These are phyloP conservation scores for Chrysoporthe deuterocubensis DNA, from an alignment of 2,329 filamentous ascomycete species.

Conservation along the genomic window DNA sequence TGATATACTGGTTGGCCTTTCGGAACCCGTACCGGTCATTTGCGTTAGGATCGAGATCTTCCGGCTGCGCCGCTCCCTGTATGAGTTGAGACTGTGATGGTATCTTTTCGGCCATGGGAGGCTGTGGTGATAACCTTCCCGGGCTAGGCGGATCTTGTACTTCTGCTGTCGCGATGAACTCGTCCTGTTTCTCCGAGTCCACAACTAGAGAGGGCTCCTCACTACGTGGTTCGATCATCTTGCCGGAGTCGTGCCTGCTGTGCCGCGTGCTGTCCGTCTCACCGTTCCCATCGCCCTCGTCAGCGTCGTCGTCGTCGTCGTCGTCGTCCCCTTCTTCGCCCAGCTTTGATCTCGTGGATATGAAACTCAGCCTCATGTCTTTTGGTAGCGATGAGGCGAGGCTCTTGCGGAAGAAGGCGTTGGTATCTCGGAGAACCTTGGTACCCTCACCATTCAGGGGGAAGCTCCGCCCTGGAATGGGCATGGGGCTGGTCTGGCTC, in stretches of 20 bases:
- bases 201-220: slow-evolving; percentile 30
- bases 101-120: slow-evolving; percentile 14
- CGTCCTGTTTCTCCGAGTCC: slow-evolving; percentile 10
- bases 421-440: slow-evolving; percentile 43
- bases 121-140: slow-evolving; percentile 20
- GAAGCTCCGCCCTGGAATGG: slow-evolving; percentile 29
- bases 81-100: slow-evolving; percentile 30
- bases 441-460: slow-evolving; percentile 39
- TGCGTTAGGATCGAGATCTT: slow-evolving; percentile 48
- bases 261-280: slow-evolving; percentile 36
- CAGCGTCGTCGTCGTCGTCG: slow-evolving; percentile 34
- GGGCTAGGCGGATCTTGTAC: slow-evolving; percentile 4
- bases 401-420: slow-evolving; percentile 42
- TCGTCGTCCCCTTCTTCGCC: slow-evolving; percentile 34
- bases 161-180: slow-evolving; percentile 9
- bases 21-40: slow-evolving; percentile 92
- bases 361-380: slow-evolving; percentile 41
- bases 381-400: slow-evolving; percentile 41
- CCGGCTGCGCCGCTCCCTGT: slow-evolving; percentile 42
- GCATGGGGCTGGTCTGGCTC: slow-evolving; percentile 40
- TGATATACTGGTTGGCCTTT: slow-evolving; percentile 81
- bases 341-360: slow-evolving; percentile 28
- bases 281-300: not conserved
- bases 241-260: slow-evolving; percentile 52
- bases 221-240: slow-evolving; percentile 43